These are phyloP conservation scores for Esteya vermicola DNA, from an alignment of 2,329 filamentous ascomycete species.

Conservation along the genomic window DNA sequence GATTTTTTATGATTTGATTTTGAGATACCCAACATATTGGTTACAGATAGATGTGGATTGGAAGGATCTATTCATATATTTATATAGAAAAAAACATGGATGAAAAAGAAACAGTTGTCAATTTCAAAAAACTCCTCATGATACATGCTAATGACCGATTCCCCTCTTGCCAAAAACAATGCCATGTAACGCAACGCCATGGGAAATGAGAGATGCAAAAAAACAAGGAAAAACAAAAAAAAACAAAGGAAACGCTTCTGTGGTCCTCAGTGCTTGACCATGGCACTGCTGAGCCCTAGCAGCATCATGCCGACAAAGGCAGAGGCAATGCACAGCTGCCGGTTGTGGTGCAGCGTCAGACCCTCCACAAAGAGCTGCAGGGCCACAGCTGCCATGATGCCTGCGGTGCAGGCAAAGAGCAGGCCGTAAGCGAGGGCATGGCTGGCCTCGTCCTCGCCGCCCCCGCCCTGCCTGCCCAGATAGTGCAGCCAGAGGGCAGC, in stretches of 20 bases:
- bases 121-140: too few relatives aligned
- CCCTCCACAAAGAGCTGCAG: conserved; percentile 81
- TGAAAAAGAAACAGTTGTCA: too few relatives aligned
- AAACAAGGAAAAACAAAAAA: too few relatives aligned
- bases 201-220: too few relatives aligned
- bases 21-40: too few relatives aligned
- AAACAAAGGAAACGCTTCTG: too few relatives aligned
- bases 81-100: too few relatives aligned
- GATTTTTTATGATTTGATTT: neutral
- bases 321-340: conserved; percentile 63
- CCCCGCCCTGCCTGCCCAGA: conserved; percentile 36
- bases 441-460: conserved; percentile 44
- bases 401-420: conserved; percentile 80
- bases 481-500: conserved; percentile 79
- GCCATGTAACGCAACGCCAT: too few relatives aligned
- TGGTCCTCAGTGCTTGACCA: conserved; percentile 41
- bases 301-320: conserved; percentile 79
- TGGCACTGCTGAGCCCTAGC: conserved; percentile 69
- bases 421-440: conserved; percentile 53
- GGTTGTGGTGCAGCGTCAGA: conserved; percentile 66
- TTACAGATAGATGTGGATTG: too few relatives aligned
- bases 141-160: too few relatives aligned
- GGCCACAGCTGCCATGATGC: conserved; percentile 91
- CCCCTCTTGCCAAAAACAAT: too few relatives aligned
- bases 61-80: too few relatives aligned